Evolutionary conservation across 2,329 filamentous ascomycete genomes (phyloP), one percentile per base, ranked within the genome.

Genomic region (Neofusicoccum cordaticola): DNA sequence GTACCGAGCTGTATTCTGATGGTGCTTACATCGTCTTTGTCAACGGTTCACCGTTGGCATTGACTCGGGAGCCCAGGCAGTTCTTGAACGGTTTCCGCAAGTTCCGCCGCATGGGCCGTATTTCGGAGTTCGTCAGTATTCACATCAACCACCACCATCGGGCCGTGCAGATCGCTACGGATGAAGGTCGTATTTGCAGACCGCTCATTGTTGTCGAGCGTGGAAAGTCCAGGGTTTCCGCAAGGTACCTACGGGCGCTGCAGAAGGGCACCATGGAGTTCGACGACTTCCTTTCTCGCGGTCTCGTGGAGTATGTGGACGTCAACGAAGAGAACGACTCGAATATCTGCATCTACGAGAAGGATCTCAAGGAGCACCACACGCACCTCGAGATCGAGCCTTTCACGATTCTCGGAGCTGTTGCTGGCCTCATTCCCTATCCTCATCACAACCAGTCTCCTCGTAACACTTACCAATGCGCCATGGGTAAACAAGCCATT

Each of bases 401-500:
- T 0, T 99, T 99, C 74, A 99, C 95, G 1, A 90, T 99, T 57
- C 85, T 99, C 13, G 95, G 95, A 31, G 95, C 95, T 52, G 95
- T 99, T 31, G 95, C 95, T 44, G 95, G 95, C 48, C 83, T 99
- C 42, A 99, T 99, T 75, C 95, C 95, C 4, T 99, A 98, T 74
- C 95, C 95, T 8, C 95, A 99, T 77, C 95, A 99, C 82, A 99
- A 99, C 78, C 95, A 99, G 77, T 99, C 96, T 15, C 95, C 95
- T 9, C 86, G 95, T 84, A 99, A 99, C 76, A 99, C 95, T 0
- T 99, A 99, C 74, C 94, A 98, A 83, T 97, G 94, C 80, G 95
- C 95, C 80, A 99, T 99, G 95, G 95, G 95, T 86, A 99, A 99
- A 81, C 95, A 99, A 90, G 95, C 95, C 44, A 98, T 99, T 75